Percentiles rank a stretch among this genome's conserved stretches.
phyloP scores from a whole-genome alignment of 306 rosid genomes.

The Medicago truncatula region MtrunA17r5.0-ANR NC_053042.1:28482001-28482500 shows the following conservation, averaged over 20 bases:
- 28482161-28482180: neutral
- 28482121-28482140: too few relatives aligned
- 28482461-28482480: neutral
- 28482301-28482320: neutral
- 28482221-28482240: neutral
- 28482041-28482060: too few relatives aligned
- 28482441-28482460: neutral
- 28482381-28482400: neutral
- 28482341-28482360: slow-evolving; percentile 14
- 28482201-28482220: neutral
- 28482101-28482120: too few relatives aligned
- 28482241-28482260: neutral
- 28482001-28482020: too few relatives aligned
- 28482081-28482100: too few relatives aligned
- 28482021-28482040: too few relatives aligned
- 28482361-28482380: slow-evolving; percentile 11
- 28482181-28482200: neutral
- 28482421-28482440: neutral
- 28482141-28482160: neutral
- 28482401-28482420: neutral
- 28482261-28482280: neutral
- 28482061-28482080: too few relatives aligned
- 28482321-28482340: slow-evolving; percentile 7
- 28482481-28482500: neutral
- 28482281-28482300: neutral